Evolutionary conservation across 495 filamentous ascomycete species (phyloP).

Genomic region (Xylaria grammica): DNA sequence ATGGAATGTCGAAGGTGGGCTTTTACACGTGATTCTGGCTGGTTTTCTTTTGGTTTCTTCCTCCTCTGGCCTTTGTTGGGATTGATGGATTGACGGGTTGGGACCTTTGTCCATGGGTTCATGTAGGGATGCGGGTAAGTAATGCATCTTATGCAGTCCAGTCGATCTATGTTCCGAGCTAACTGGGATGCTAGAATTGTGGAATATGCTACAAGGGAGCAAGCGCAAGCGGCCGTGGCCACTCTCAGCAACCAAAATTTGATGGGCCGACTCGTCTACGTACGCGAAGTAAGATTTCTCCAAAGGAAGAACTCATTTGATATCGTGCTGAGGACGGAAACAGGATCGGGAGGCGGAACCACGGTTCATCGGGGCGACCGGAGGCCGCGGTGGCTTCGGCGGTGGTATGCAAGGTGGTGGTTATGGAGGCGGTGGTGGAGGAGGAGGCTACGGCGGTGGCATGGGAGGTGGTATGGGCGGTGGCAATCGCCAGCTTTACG

Average conservation of each 20-base stretch:
- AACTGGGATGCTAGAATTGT: conserved; percentile 75
- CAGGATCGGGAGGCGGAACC: conserved; percentile 96
- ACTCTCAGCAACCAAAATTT: conserved; percentile 98
- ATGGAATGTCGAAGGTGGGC: conserved; percentile 99
- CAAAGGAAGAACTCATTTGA: conserved; percentile 14
- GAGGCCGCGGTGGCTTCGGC: conserved; percentile 70
- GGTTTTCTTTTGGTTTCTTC: conserved; percentile 71
- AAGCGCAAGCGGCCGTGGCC: conserved; percentile 96
- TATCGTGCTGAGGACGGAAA: conserved; percentile 29
- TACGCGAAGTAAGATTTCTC: conserved; percentile 79
- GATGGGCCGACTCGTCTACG: conserved; percentile 97
- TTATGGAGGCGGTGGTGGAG: conserved; percentile 51
- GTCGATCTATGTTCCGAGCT: conserved; percentile 3
- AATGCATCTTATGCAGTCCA: conserved; percentile 4
- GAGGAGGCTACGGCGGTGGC: conserved; percentile 45
- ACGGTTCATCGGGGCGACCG: conserved; percentile 79
- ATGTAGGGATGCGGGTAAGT: conserved; percentile 99
- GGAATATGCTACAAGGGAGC: conserved; percentile 99
- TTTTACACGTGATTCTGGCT: conserved; percentile 87
- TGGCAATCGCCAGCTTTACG: conserved; percentile 88
- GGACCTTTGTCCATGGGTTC: conserved; percentile 82
- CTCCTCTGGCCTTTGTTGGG: conserved; percentile 81
- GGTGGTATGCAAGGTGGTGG: conserved; percentile 49
- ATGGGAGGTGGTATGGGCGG: conserved; percentile 42
- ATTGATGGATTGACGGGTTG: conserved; percentile 99